Evolutionary conservation across 345 rosid species (phyloP).

Genomic region (Sisymbrium altissimum): DNA sequence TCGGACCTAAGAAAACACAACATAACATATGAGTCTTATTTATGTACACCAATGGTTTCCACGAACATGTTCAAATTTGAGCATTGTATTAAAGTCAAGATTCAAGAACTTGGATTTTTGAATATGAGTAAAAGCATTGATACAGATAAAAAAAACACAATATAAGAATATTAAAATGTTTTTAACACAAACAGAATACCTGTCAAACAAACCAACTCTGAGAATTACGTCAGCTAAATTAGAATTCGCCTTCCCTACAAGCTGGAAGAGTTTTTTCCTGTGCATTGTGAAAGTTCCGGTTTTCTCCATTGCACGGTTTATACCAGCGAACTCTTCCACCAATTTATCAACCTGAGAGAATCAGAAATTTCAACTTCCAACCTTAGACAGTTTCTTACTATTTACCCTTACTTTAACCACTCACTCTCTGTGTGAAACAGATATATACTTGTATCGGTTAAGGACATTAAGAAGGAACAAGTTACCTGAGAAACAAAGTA

Average conservation of each 20-base stretch:
- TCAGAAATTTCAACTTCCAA: slow-evolving; percentile 1
- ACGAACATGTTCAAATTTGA: not conserved
- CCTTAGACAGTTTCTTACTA: not conserved
- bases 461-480: slow-evolving; percentile 3
- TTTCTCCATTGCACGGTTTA: slow-evolving; percentile 85
- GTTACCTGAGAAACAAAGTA: slow-evolving; percentile 91
- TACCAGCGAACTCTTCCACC: slow-evolving; percentile 93
- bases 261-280: slow-evolving; percentile 79
- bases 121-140: not conserved
- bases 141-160: not conserved
- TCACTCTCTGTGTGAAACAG: not conserved
- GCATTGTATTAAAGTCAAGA: not conserved
- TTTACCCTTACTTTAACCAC: not conserved
- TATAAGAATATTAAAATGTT: not conserved
- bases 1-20: slow-evolving; percentile 57
- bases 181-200: slow-evolving; percentile 40
- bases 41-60: not conserved
- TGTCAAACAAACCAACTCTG: slow-evolving; percentile 93
- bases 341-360: slow-evolving; percentile 70
- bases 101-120: not conserved
- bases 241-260: slow-evolving; percentile 96
- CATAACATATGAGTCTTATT: slow-evolving; percentile 3
- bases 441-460: not conserved
- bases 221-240: slow-evolving; percentile 91
- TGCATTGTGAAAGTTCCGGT: slow-evolving; percentile 95